phyloP scores from a whole-genome alignment of 1,284 basidiomycete species.

The Rhizoctonia solani region DNA sequence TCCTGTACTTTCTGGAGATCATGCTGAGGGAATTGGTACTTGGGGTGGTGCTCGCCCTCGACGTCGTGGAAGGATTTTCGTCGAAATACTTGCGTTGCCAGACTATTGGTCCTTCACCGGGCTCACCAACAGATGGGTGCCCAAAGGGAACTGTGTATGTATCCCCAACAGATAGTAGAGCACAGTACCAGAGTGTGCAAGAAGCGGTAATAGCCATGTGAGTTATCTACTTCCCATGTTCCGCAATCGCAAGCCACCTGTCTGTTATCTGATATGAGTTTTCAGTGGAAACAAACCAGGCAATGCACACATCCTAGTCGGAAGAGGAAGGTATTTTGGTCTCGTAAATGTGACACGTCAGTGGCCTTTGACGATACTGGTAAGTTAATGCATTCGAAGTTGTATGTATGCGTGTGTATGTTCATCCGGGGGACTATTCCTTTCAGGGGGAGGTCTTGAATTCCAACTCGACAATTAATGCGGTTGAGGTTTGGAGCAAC shows the following conservation, averaged over 20 bases:
- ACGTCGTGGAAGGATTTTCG: background rate
- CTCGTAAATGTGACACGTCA: constrained; percentile 22
- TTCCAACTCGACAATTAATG: background rate
- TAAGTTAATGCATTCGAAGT: background rate
- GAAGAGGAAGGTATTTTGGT: constrained; percentile 13
- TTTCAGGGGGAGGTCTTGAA: constrained; percentile 1
- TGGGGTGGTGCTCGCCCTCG: background rate
- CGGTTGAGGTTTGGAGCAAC: constrained; percentile 19
- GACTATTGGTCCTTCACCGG: constrained; percentile 12
- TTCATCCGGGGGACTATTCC: background rate
- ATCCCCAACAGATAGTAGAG: constrained; percentile 6
- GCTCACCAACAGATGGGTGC: constrained; percentile 8
- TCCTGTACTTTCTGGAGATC: background rate
- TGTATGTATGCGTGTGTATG: background rate
- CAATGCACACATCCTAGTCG: constrained; percentile 11
- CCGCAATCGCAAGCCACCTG: background rate
- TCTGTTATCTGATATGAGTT: background rate
- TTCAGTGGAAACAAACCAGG: constrained; percentile 10
- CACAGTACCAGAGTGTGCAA: constrained; percentile 15
- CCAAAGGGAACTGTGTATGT: constrained; percentile 21
- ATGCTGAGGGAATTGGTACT: background rate
- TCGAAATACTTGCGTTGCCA: constrained; percentile 17
- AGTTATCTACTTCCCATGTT: background rate
- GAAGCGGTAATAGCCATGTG: constrained; percentile 14
- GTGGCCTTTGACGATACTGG: constrained; percentile 10